These are phyloP conservation scores for Infundibulicybe gibba DNA, from an alignment of 768 basidiomycete species.

Conservation along the genomic window DNA sequence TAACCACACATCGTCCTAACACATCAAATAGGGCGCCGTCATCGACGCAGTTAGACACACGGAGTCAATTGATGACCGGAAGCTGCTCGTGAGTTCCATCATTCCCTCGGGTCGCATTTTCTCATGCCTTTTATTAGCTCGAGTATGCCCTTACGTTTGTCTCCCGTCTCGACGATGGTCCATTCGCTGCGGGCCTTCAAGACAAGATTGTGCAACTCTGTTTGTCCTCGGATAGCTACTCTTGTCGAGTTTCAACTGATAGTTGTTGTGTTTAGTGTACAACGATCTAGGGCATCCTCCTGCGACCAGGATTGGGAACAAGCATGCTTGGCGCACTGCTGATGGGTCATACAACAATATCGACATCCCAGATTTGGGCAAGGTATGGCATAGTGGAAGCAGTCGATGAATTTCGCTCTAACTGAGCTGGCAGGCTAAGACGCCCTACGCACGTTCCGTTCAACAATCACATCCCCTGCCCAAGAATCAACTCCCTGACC, in stretches of 20 bases:
- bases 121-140: constrained; percentile 38
- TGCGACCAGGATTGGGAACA: constrained; percentile 58
- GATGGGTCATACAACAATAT: constrained; percentile 82
- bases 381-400: constrained; percentile 22
- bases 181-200: constrained; percentile 29
- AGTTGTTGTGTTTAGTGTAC: constrained; percentile 48
- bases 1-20: not conserved
- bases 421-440: constrained; percentile 43
- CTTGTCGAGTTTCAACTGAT: not conserved
- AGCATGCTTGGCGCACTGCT: constrained; percentile 65
- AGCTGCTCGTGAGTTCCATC: constrained; percentile 56
- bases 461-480: constrained; percentile 67
- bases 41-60: constrained; percentile 59
- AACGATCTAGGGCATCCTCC: constrained; percentile 81
- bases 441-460: constrained; percentile 81
- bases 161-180: constrained; percentile 51
- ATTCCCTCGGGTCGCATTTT: not conserved
- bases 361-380: constrained; percentile 66
- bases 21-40: constrained; percentile 42
- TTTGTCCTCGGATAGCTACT: constrained; percentile 28
- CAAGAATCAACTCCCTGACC: constrained; percentile 67
- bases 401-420: not conserved
- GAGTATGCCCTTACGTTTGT: constrained; percentile 68
- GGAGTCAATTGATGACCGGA: constrained; percentile 71
- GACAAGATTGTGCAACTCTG: constrained; percentile 52